Conservation (phyloP, 805 yeast species). For the Wickerhamomyces mucosus region DNA sequence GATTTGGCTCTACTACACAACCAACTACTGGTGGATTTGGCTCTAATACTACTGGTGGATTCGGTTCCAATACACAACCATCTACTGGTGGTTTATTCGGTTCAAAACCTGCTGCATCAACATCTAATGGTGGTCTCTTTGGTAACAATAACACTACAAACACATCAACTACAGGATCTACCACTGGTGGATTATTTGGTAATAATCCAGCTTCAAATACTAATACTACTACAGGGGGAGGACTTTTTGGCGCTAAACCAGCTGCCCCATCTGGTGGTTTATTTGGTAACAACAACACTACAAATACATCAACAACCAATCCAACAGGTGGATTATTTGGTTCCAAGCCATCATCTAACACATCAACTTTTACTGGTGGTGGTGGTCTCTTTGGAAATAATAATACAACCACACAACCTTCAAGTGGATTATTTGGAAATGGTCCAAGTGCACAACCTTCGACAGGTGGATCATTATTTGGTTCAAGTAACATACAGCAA, state of each 20-base stretch:
- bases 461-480: constrained; percentile 23
- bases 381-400: constrained; percentile 10
- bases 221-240: constrained; percentile 3
- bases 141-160: neutral
- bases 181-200: constrained; percentile 32
- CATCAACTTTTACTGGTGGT: constrained; percentile 3
- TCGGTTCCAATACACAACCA: constrained; percentile 17
- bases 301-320: constrained; percentile 7
- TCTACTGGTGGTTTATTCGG: constrained; percentile 10
- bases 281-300: constrained; percentile 18
- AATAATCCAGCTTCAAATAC: constrained; percentile 10
- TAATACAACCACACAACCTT: neutral
- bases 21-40: constrained; percentile 23
- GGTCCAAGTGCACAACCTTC: constrained; percentile 3
- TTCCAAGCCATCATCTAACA: constrained; percentile 1
- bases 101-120: neutral
- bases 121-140: neutral
- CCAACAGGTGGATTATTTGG: constrained; percentile 27
- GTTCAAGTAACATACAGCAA: constrained; percentile 7
- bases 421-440: constrained; percentile 9
- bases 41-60: constrained; percentile 11
- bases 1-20: too few species aligned
- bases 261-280: constrained; percentile 18
- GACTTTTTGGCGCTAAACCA: constrained; percentile 17
- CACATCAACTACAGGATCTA: constrained; percentile 15